Percentiles rank a stretch among this genome's conserved stretches.
Evolutionary conservation across 1,139 yeast species (phyloP).

Genomic region (Starmera stellimalicola): DNA sequence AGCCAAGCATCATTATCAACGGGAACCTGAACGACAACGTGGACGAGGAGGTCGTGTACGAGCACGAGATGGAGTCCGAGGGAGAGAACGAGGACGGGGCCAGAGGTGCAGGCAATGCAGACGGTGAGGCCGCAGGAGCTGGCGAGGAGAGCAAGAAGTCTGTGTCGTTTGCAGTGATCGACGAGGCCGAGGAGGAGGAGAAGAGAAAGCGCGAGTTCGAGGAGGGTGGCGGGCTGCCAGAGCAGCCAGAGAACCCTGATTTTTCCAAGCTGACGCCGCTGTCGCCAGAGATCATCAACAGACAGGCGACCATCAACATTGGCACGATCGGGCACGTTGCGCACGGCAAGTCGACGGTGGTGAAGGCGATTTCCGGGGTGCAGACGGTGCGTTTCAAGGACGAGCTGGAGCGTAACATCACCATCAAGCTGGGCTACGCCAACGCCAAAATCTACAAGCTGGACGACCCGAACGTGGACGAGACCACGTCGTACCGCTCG

Average conservation of each 20-base stretch:
- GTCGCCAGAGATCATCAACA: conserved; percentile 89
- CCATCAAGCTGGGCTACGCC: conserved; percentile 97
- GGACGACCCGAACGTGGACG: conserved; percentile 78
- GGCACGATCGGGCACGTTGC: conserved; percentile 99
- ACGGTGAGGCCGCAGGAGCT: conserved; percentile 20
- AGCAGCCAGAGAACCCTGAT: conserved; percentile 87
- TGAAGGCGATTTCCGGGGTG: conserved; percentile 97
- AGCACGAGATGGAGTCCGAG: conserved; percentile 24
- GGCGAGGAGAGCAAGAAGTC: conserved; percentile 69
- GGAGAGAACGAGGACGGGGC: conserved; percentile 24
- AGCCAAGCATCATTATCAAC: conserved; percentile 80
- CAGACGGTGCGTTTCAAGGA: conserved; percentile 98
- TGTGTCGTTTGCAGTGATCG: conserved; percentile 77
- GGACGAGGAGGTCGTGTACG: conserved; percentile 31
- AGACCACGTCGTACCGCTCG: conserved; percentile 92
- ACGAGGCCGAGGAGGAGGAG: conserved; percentile 55
- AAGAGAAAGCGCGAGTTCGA: conserved; percentile 80
- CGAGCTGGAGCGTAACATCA: conserved; percentile 97
- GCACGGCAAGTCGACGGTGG: conserved; percentile 98
- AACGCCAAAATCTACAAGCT: conserved; percentile 97
- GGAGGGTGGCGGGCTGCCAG: conserved; percentile 98
- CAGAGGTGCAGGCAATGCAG: conserved; percentile 23
- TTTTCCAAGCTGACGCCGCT: conserved; percentile 71
- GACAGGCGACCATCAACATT: conserved; percentile 98
- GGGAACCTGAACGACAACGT: conserved; percentile 42